These are phyloP conservation scores for Penicillium brasilianum DNA, from an alignment of 2,329 filamentous ascomycete genomes.

Conservation along the genomic window DNA sequence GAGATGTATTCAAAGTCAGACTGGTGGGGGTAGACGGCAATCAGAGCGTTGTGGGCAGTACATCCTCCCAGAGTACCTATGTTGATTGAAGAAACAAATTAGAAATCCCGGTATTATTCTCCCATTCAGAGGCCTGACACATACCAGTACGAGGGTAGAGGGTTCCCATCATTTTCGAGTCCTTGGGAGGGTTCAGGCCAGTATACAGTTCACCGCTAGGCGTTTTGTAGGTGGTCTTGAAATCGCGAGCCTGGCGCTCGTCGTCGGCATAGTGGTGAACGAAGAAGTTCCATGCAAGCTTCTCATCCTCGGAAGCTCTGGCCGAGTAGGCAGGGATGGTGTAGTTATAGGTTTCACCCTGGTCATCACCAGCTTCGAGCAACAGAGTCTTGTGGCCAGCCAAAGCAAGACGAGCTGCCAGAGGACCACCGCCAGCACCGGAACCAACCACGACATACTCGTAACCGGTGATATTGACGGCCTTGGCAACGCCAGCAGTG, in stretches of 20 bases:
- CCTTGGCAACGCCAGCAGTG: constrained; percentile 10
- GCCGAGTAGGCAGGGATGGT: constrained; percentile 37
- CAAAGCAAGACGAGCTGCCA: constrained; percentile 44
- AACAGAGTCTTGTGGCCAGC: constrained; percentile 43
- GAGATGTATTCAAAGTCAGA: constrained; percentile 66
- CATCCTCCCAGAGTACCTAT: constrained; percentile 58
- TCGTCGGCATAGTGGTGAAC: constrained; percentile 43
- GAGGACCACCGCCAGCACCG: constrained; percentile 44
- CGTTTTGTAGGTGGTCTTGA: constrained; percentile 49
- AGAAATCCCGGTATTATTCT: background rate
- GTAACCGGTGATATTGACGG: constrained; percentile 37
- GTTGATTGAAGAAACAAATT: background rate
- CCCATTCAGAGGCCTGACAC: background rate
- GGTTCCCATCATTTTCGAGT: constrained; percentile 58
- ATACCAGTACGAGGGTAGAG: constrained; percentile 63
- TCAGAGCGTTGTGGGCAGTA: constrained; percentile 65
- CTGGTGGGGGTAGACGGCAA: constrained; percentile 63
- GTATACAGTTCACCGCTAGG: constrained; percentile 58
- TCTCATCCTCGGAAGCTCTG: constrained; percentile 37
- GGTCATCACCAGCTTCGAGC: constrained; percentile 47
- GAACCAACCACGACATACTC: constrained; percentile 49
- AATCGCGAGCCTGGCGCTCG: constrained; percentile 36
- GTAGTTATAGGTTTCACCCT: constrained; percentile 38
- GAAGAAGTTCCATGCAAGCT: constrained; percentile 43
- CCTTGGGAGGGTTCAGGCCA: constrained; percentile 59